Percentiles rank a stretch among this genome's conserved stretches.
Evolutionary conservation across 129 eudicot genomes (phyloP).

Genomic region (Helichrysum umbraculigerum): DNA sequence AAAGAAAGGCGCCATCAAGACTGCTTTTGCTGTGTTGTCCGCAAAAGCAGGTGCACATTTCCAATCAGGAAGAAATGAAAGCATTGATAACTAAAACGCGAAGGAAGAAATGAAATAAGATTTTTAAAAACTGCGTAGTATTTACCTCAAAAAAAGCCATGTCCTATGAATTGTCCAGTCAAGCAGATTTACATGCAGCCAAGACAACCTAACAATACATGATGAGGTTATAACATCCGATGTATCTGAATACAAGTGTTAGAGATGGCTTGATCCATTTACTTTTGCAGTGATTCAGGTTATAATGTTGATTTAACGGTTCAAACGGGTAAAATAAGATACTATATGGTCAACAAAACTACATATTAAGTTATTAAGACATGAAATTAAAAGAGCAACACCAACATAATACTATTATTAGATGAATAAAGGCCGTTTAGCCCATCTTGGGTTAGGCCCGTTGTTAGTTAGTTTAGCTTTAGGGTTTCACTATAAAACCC

Average conservation of each 20-base stretch:
- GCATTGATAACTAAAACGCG: not conserved
- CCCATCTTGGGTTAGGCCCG: too few species aligned
- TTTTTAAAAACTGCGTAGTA: not conserved
- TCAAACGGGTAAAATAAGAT: not conserved
- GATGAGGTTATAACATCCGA: conserved; percentile 3
- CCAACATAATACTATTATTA: too few species aligned
- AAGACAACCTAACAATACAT: conserved; percentile 62
- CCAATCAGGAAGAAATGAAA: conserved; percentile 33
- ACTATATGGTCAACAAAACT: too few species aligned
- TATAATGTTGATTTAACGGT: not conserved
- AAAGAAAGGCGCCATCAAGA: conserved; percentile 93
- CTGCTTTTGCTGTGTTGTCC: conserved; percentile 80
- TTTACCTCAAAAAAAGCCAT: conserved; percentile 90
- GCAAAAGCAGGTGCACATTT: conserved; percentile 95
- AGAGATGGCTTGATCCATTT: not conserved
- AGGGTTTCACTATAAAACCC: too few species aligned
- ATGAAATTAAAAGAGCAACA: too few species aligned
- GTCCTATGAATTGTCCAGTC: conserved; percentile 88
- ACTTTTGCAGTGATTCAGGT: not conserved
- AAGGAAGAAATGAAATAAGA: not conserved
- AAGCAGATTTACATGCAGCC: conserved; percentile 74
- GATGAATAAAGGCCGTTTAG: too few species aligned
- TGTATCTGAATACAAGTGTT: not conserved
- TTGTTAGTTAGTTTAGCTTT: too few species aligned
- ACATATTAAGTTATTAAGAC: too few species aligned